Evolutionary conservation across 208 protist genomes (phyloP), one percentile per base, ranked within the genome.

Genomic region (Leishmania guyanensis): DNA sequence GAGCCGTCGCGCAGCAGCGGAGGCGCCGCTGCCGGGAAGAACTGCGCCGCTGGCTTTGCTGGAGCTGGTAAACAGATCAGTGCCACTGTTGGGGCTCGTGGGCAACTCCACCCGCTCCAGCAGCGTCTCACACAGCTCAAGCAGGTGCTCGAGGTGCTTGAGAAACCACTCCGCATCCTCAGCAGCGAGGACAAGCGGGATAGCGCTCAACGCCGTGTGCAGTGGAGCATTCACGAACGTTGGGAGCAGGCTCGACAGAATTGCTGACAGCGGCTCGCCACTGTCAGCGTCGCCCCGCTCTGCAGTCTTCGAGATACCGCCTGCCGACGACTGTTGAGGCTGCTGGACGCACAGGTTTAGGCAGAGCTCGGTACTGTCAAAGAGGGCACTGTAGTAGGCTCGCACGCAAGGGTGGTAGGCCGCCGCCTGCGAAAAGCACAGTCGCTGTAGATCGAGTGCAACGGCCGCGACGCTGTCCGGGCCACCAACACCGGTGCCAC

Each of bases 111-210:
- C 29, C n/a, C 36, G 64, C 50, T 78, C 77, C n/a, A 86, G 66
- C 54, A 86, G 74, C 50, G 60, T 76, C 66, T 88, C 80, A 17
- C 74, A 77, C 17, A 92, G 64, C 5, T 54, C 75, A n/a, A 91
- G 72, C 43, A 94, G 78, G 2, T 46, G 26, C 56, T 91, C 84
- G 16, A 97, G 88, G 75, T 89, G 82, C 6, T 53, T 29, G 36
- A 95, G 85, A 48, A 95, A 89, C 92, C 92, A 97, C 65, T 82
- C 78, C 9, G 92, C 90, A 62, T 94, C 90, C 10, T 90, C 83
- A 1, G 86, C 77, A 43, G 88, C 83, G 46, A 91, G 79, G 29
- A 94, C 85, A 17, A 96, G 83, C 53, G 92, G 94, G 36, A 97
- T 88, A 51, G 94, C 91, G 26, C 82, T 92, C 54, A 97, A 56